Conservation (phyloP, 1,284 basidiomycete species). For the Vanrija sp. region DNA sequence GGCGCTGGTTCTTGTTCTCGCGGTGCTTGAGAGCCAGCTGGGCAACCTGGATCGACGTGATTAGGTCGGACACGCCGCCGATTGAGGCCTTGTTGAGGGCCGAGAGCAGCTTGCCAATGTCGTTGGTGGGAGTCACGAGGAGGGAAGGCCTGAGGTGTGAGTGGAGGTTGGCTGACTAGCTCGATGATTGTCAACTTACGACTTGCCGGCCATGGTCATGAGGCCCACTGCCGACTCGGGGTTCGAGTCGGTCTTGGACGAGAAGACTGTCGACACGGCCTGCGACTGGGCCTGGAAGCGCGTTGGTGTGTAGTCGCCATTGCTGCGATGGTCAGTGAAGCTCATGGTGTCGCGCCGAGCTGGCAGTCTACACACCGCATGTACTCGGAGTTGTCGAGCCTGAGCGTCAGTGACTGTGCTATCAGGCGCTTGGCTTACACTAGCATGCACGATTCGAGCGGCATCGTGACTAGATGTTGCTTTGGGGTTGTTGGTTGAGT, state of each 20-base stretch:
- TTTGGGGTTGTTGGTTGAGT: constrained; percentile 2
- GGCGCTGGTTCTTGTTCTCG: constrained; percentile 96
- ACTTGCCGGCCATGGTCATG: constrained; percentile 96
- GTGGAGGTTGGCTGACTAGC: not conserved
- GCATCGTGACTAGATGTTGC: constrained; percentile 58
- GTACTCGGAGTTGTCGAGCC: constrained; percentile 90
- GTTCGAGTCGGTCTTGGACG: constrained; percentile 89
- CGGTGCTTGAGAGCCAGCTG: constrained; percentile 96
- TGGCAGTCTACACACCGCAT: constrained; percentile 58
- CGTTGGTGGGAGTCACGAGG: constrained; percentile 90
- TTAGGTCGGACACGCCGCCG: constrained; percentile 74
- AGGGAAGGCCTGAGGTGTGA: constrained; percentile 71
- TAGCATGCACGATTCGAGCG: constrained; percentile 89
- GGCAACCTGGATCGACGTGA: constrained; percentile 86
- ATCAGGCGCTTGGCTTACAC: constrained; percentile 33
- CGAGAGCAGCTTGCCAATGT: constrained; percentile 83
- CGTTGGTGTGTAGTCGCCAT: constrained; percentile 88
- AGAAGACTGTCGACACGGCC: constrained; percentile 85
- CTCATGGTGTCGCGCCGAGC: not conserved
- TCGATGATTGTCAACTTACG: constrained; percentile 55
- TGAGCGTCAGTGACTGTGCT: constrained; percentile 25
- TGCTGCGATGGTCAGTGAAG: constrained; percentile 47
- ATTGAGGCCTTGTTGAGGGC: constrained; percentile 73
- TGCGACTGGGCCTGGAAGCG: constrained; percentile 87
- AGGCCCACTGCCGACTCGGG: constrained; percentile 95